Conservation (phyloP, 1,284 basidiomycete genomes). For the Pisolithus thermaeus region DNA sequence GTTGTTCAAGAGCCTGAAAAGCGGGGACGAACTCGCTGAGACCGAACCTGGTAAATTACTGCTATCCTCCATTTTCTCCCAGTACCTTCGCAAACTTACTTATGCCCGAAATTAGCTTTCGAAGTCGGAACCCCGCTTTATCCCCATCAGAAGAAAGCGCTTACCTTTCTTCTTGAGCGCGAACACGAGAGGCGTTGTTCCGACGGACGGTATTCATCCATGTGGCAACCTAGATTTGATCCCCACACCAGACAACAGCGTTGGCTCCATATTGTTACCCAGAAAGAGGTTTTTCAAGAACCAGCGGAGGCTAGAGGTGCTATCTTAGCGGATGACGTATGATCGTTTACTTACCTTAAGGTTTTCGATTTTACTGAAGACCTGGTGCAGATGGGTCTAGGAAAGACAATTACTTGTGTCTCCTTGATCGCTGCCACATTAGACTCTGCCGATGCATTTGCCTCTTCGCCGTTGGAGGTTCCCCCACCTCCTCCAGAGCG, state of each 20-base stretch:
- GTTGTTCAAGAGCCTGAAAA: constrained; percentile 83
- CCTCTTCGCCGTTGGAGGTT: constrained; percentile 45
- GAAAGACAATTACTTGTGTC: constrained; percentile 94
- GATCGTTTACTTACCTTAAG: constrained; percentile 28
- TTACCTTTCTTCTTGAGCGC: constrained; percentile 93
- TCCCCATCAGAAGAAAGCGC: constrained; percentile 96
- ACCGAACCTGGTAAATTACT: constrained; percentile 70
- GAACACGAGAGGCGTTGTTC: constrained; percentile 65
- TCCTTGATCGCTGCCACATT: constrained; percentile 89
- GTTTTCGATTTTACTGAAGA: constrained; percentile 9
- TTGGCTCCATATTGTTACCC: constrained; percentile 87
- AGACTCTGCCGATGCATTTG: constrained; percentile 65
- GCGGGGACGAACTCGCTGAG: constrained; percentile 82
- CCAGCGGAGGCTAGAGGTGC: constrained; percentile 82
- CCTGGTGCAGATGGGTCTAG: constrained; percentile 83
- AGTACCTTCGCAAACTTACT: constrained; percentile 12
- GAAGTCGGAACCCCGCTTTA: constrained; percentile 89
- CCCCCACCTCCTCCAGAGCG: constrained; percentile 38
- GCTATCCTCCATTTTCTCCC: constrained; percentile 10
- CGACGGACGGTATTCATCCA: constrained; percentile 58
- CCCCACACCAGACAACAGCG: constrained; percentile 41
- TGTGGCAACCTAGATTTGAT: constrained; percentile 69
- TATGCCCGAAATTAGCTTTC: constrained; percentile 42
- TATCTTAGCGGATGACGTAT: constrained; percentile 90
- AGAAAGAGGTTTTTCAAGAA: constrained; percentile 62